Evolutionary conservation across 257 asterid genomes (phyloP), one percentile per base, ranked within the genome.

Genomic region (Forsythia suspensa): DNA sequence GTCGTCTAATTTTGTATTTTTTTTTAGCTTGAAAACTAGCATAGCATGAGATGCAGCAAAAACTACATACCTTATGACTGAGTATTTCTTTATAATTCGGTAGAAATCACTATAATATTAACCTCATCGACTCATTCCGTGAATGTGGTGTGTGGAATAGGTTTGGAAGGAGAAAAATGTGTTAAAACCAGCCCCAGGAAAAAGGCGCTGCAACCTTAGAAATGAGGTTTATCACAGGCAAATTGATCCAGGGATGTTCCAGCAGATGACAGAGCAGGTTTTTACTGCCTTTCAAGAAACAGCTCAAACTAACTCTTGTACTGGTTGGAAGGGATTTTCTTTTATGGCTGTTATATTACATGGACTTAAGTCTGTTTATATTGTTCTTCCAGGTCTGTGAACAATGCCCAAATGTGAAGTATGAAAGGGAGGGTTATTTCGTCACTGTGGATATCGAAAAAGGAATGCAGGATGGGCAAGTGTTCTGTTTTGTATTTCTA

Each of bases 201-300:
- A 92, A 92, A 96, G 99, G 84, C 92, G 90, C 40, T 96, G 99
- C 87, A 96, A 96, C 84, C 94, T 98, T 89, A 85, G 97, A 82
- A 82, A 96, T 82, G 99, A 96, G 86, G 98, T 96, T 78, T 92
- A 96, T 82, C 99, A 96, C 91, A 92, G 80, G 87, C 99, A 96
- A 92, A 92, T 96, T 83, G 99, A 98, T 71, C 99, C 97, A 4
- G 99, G 99, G 77, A 96, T 96, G 99, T 96, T 90, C 87, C 99
- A 96, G 87, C 99, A 96, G 89, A 94, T 94, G 99, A 96, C 99
- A 96, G 84, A 96, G 84, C 97, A 96, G 96, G 99, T 92, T 48
- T 40, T 66, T 69, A 18, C 4, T 70, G 71, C 77, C 18, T 63
- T 51, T 12, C 39, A 6, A n/a, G 67, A 75, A 71, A 44, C 43